These are phyloP conservation scores for Neurospora africana DNA, from an alignment of 495 filamentous ascomycete genomes.

Conservation along the genomic window DNA sequence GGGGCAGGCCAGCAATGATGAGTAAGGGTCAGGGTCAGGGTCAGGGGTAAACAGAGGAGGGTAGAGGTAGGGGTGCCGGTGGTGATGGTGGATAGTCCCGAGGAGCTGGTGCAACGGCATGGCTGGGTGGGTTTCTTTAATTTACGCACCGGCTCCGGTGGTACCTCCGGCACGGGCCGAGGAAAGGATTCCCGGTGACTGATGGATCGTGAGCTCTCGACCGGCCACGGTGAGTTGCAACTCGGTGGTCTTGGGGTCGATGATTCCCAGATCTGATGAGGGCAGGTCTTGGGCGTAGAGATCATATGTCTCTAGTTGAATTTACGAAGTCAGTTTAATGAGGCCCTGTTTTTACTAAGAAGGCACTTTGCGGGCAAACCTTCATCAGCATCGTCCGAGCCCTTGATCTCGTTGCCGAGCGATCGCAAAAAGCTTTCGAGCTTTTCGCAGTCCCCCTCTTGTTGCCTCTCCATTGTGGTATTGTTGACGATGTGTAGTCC, in stretches of 20 bases:
- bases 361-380: slow-evolving; percentile 2
- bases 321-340: not conserved
- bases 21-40: not conserved
- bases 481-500: not conserved
- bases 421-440: slow-evolving; percentile 2
- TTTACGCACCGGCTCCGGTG: slow-evolving; percentile 68
- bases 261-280: slow-evolving; percentile 72
- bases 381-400: slow-evolving; percentile 7
- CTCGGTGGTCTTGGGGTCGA: slow-evolving; percentile 55
- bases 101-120: not conserved
- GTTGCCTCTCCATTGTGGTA: not conserved
- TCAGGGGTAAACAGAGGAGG: not conserved
- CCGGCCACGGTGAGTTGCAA: slow-evolving; percentile 60
- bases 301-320: slow-evolving; percentile 62
- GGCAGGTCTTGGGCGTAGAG: slow-evolving; percentile 70
- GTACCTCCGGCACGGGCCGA: slow-evolving; percentile 74
- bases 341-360: not conserved
- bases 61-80: not conserved
- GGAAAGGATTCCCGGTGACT: slow-evolving; percentile 72
- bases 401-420: slow-evolving; percentile 5
- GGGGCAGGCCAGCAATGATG: not conserved
- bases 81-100: not conserved
- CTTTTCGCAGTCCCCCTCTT: slow-evolving; percentile 2
- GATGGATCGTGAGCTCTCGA: slow-evolving; percentile 65
- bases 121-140: not conserved